These are phyloP conservation scores for Oenanthe javanica DNA, from an alignment of 140 eudicot genomes.

Conservation along the genomic window DNA sequence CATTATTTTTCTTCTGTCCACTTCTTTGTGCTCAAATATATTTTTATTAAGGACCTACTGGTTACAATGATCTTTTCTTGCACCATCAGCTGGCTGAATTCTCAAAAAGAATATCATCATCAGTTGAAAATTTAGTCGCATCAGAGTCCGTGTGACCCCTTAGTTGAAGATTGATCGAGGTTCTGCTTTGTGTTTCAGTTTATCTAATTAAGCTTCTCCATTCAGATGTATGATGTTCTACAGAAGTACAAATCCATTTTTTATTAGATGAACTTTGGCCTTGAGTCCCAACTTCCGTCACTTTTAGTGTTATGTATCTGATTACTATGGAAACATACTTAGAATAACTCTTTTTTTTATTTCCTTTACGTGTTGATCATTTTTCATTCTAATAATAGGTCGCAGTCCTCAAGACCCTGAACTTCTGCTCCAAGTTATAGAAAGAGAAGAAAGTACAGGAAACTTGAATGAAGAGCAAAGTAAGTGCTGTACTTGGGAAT, in stretches of 20 bases:
- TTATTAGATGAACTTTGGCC: slow-evolving; percentile 6
- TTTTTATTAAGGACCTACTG: slow-evolving; percentile 10
- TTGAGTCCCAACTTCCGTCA: neutral
- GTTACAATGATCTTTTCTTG: slow-evolving; percentile 21
- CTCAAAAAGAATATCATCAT: no score
- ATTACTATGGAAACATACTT: no score
- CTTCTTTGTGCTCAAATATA: neutral
- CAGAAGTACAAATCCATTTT: neutral
- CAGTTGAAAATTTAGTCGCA: slow-evolving; percentile 8
- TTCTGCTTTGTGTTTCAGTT: neutral
- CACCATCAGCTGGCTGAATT: no score
- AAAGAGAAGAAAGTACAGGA: neutral
- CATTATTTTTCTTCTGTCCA: slow-evolving; percentile 21
- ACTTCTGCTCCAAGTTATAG: neutral
- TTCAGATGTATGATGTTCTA: neutral
- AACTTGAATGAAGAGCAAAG: neutral
- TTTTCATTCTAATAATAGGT: neutral
- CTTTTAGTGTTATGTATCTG: neutral
- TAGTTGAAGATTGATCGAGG: neutral
- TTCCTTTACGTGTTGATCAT: neutral
- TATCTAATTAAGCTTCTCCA: neutral
- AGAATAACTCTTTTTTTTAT: neutral
- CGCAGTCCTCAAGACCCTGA: neutral
- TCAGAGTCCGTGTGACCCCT: neutral
- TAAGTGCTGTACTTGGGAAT: neutral